Base-by-base conservation (phyloP, 768 basidiomycete genomes). In the Paxillus involutus region DNA sequence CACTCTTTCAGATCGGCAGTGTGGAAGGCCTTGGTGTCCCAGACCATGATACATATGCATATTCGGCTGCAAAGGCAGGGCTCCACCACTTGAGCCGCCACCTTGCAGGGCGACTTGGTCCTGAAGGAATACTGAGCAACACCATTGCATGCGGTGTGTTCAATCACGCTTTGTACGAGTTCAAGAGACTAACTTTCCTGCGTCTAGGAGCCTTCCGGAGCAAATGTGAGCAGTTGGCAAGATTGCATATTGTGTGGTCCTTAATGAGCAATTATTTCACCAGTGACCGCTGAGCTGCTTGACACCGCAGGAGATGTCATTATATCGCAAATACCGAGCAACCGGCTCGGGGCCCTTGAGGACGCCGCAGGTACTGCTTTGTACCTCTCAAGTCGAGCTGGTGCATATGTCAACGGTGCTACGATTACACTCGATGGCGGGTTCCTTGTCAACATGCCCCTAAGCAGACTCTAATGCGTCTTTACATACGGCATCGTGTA, bases 381-480 rank as follows among this genome's bases (percentile, higher is more conserved):
- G 52, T 89, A 79, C 74, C 73, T 89, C 14, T 73, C 82, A 12
- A 80, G 81, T 49, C 75, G 77, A 35, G 85, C 83, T 0, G 85
- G 82, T 0, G 75, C 81, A 17, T 88, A 77, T 68, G 77, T 88
- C 44, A 88, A 80, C 35, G 86, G 84, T 6, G 81, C 84, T 21
- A 82, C 84, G 6, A 78, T 87, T 44, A 70, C 79, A 10, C 65
- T 88, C 42, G 85, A 87, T 61, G 85, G 86, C 5, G 86, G 85
- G 9, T 70, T 71, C 45, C 62, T 82, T 24, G 79, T 83, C 42
- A 61, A 65, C 19, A 75, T 75, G 70, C 68, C 65, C 1, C 55
- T 57, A 39, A 63, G 63, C 52, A 73, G 72, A 56, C 66, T 75
- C 26, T 74, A 61, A 63, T 10, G 24, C 10, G 14, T 9, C 6